Base-by-base conservation (phyloP, 2,329 filamentous ascomycete species). In the Cercospora berteroae region DNA sequence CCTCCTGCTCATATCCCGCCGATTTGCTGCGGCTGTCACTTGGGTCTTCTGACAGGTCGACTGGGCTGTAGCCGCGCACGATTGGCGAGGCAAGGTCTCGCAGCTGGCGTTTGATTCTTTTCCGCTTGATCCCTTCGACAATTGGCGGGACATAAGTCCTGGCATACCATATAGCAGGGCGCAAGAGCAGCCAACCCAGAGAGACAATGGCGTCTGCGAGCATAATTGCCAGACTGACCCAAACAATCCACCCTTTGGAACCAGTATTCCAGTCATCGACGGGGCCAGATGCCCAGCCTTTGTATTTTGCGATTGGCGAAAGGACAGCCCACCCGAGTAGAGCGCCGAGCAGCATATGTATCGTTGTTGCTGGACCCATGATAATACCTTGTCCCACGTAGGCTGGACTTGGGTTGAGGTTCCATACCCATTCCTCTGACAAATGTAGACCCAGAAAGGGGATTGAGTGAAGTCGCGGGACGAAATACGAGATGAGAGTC, bases 201-300 rank as follows among this genome's bases (percentile, higher is more conserved):
- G 91, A 97, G 69, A 98, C 87, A 3, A 99, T 85, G 0, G 94
- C 93, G 79, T 99, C 95, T 23, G 92, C 92, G 27, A 99, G 85
- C 95, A 99, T 99, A 72, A 99, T 97, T 3, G 95, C 92, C 31
- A 99, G 82, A 36, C 93, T 97, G 2, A 96, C 85, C 95, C 95
- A 99, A 0, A 99, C 92, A 68, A 99, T 98, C 95, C 95, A 99
- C 44, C 94, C 95, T 80, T 98, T 97, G 77, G 93, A 97, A 9
- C 95, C 95, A 16, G 85, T 88, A 67, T 94, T 91, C 95, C 95
- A 99, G 77, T 96, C 91, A 64, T 88, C 85, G 0, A 97, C 92
- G 1, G 89, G 85, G 0, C 94, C 95, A 2, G 93, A 91, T 9
- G 95, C 95, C 95, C 95, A 99, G 2, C 91, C 93, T 73, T 86